Evolutionary conservation across 2,329 filamentous ascomycete species (phyloP), one percentile per base, ranked within the genome.

Genomic region (Sclerotinia sclerotiorum): DNA sequence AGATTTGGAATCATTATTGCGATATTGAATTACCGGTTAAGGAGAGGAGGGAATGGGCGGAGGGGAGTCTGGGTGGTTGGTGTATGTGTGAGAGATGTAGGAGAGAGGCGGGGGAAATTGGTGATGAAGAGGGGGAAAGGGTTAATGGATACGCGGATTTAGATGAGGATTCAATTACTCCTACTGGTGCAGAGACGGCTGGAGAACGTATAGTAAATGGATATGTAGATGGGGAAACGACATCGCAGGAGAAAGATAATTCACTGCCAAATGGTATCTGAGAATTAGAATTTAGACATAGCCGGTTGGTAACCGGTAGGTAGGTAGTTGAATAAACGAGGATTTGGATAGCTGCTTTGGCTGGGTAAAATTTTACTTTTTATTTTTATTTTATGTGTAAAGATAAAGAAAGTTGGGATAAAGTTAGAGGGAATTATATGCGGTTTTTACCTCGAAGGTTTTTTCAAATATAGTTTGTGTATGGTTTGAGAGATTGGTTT

Each of bases 1-100:
- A 99, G 81, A 88, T 98, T 56, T 79, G 97, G 71, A 97, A 93
- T 77, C 94, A 98, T 80, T 99, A 99, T 78, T 97, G 94, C 78
- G 95, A 98, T 80, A 84, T 97, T 65, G 84, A 87, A 27, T 78
- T 98, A 69, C 84, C 87, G 0, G 93, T 97, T 2, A 86, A 89
- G 73, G 87, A 95, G 77, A 86, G 95, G 68, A 87, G 95, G 70
- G 94, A 96, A 75, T 97, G 94, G 93, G 92, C 94, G 5, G 83
- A 84, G 58, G 95, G 94, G 6, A 94, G 93, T 69, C 82, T 99
- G 65, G 95, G 95, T 0, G 95, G 95, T 0, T 88, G 87, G 79
- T 99, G 95, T 80, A 89, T 92, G 84, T 99, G 95, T 80, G 81
- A 85, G 69, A 86, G 95, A 72, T 99, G 95, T 79, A 81, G 89